Conservation (phyloP, 768 basidiomycete species). For the Naganishia antarctica region DNA sequence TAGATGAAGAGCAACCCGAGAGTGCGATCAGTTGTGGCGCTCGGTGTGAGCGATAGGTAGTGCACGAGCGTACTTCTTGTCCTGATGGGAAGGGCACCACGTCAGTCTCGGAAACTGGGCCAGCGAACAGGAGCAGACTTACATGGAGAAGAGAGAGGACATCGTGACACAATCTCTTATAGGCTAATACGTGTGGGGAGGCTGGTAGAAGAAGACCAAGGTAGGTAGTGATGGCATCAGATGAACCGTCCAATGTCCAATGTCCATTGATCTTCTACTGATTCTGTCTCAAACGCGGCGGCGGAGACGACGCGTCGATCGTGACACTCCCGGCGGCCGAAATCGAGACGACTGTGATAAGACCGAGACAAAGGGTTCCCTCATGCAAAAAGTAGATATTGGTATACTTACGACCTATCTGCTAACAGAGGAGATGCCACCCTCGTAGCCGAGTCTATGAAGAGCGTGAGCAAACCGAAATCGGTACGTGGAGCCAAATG, state of each 20-base stretch:
- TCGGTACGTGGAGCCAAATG: too few species aligned
- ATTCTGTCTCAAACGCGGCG: background rate
- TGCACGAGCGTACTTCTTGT: background rate
- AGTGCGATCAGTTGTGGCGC: background rate
- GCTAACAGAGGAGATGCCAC: too few species aligned
- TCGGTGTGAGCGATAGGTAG: background rate
- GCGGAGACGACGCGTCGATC: background rate
- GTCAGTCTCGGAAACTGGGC: background rate
- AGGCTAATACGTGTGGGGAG: background rate
- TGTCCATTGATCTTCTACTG: constrained; percentile 1
- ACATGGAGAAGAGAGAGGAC: constrained; percentile 48
- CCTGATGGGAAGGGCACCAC: constrained; percentile 9
- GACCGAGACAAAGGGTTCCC: background rate
- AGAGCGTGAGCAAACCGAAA: too few species aligned
- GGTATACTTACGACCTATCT: too few species aligned
- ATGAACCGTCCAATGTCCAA: background rate
- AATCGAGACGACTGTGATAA: background rate
- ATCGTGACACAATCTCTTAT: constrained; percentile 24
- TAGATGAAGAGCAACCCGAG: constrained; percentile 20
- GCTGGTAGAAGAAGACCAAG: background rate
- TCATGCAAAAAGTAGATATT: too few species aligned
- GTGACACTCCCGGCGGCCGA: background rate
- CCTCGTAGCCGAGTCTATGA: too few species aligned
- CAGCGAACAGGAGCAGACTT: constrained; percentile 19
- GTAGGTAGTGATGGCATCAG: background rate